Base-by-base conservation (phyloP, 441 rosid genomes). In the Aquilaria agallochum region DNA sequence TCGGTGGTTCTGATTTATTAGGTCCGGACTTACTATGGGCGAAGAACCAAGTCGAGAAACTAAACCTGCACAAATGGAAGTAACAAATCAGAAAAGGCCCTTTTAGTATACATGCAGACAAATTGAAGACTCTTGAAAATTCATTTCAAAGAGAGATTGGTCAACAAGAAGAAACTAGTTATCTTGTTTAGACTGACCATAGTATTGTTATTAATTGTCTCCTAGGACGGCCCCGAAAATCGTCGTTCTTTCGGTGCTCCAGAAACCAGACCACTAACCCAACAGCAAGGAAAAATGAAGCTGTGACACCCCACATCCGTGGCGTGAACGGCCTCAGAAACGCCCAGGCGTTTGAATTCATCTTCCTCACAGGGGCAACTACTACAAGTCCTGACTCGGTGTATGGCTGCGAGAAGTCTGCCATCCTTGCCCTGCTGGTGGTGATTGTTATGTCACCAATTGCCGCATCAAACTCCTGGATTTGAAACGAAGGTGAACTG, bases 21-120 rank as follows among this genome's bases (percentile, higher is more conserved):
- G 20, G 20, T 20, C 20, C 20, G 45, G 51, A 78, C 97, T 88
- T 84, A 90, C 98, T 87, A 49, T 93, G 97, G n/a, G 96, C 73
- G 45, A 83, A 90, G 83, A 93, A 93, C 86, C 84, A 84, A 44
- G 97, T 93, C 52, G 98, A 93, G 72, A 93, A 90, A 78, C 95
- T 90, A 73, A 90, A 93, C 98, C 98, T 93, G 90, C 81, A 78
- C 59, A 13, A 40, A 73, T 45, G 8, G 49, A 40, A 60, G 9
- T 12, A 50, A 33, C 40, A 51, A n/a, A 11, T 44, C 27, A 20
- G 31, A 13, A 14, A 40, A 2, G 45, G 1, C 45, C 9, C 45
- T 40, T 5, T 40, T 40, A 40, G 45, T 40, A 40, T 2, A 5
- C 45, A 40, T 40, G 3, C 9, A 40, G 45, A 40, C 6, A 40